Conservation (phyloP, 441 rosid genomes). For the Syzygium syzygioides region DNA sequence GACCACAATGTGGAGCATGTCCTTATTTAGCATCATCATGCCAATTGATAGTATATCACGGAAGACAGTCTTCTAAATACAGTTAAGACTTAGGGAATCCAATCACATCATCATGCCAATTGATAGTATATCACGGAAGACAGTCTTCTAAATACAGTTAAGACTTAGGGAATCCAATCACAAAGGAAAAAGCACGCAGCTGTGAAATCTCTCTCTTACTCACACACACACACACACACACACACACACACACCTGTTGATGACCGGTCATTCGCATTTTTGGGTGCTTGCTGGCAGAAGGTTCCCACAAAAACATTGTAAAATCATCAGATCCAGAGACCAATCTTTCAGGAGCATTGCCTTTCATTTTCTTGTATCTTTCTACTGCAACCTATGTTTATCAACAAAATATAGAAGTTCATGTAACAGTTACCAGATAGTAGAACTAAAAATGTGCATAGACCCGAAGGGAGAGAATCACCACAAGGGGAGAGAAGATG, state of each 20-base stretch:
- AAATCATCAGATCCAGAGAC: constrained; percentile 98
- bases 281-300: constrained; percentile 79
- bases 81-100: too few species aligned
- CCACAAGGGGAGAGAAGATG: not conserved
- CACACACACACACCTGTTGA: constrained; percentile 53
- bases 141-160: too few species aligned
- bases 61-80: not conserved
- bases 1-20: not conserved
- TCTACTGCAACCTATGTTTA: constrained; percentile 59
- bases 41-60: not conserved
- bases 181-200: not conserved
- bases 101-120: not conserved
- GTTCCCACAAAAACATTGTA: constrained; percentile 99
- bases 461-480: not conserved
- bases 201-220: not conserved
- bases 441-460: not conserved
- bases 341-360: constrained; percentile 83
- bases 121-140: not conserved
- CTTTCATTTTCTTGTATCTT: constrained; percentile 79
- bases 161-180: too few species aligned
- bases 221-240: not conserved
- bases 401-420: not conserved
- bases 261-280: constrained; percentile 94
- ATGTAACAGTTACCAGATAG: not conserved
- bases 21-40: not conserved